These are phyloP conservation scores for Zygotorulaspora sp. DNA, from an alignment of 805 yeast species.

Conservation along the genomic window DNA sequence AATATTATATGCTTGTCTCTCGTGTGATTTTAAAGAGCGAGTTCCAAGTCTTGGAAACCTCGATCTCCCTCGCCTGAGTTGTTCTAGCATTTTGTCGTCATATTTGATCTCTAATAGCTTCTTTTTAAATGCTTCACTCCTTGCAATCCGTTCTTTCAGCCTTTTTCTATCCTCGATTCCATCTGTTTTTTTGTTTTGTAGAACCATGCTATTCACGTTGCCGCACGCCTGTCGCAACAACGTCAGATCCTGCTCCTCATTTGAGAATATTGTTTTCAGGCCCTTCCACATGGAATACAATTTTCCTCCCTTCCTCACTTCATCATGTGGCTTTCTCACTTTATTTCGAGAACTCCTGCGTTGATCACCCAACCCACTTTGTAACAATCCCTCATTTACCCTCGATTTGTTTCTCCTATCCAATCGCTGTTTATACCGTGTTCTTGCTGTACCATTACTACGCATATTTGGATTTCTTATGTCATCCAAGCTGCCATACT, in stretches of 20 bases:
- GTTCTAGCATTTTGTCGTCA: constrained; percentile 26
- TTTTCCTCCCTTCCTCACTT: constrained; percentile 3
- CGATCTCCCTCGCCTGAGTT: constrained; percentile 24
- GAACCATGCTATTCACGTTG: constrained; percentile 12
- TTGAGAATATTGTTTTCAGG: constrained; percentile 18
- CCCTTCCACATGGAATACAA: constrained; percentile 8
- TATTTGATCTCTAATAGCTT: constrained; percentile 28
- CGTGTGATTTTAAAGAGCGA: not conserved
- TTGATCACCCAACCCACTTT: not conserved
- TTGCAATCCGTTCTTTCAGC: constrained; percentile 23
- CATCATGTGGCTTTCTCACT: constrained; percentile 4
- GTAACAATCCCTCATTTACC: not conserved
- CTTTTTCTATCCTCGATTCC: constrained; percentile 11
- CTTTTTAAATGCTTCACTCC: constrained; percentile 30
- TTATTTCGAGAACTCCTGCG: constrained; percentile 1
- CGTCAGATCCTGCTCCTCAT: constrained; percentile 21
- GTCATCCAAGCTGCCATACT: constrained; percentile 20
- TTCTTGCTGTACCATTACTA: constrained; percentile 4
- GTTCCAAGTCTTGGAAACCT: constrained; percentile 4
- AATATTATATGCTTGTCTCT: constrained; percentile 1
- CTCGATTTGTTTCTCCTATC: constrained; percentile 6
- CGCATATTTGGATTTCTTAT: constrained; percentile 6
- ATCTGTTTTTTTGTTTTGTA: constrained; percentile 6
- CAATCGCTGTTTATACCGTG: constrained; percentile 7
- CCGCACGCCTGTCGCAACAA: constrained; percentile 22